Conservation (phyloP, 1,139 yeast species). For the Scheffersomyces parashehatae region DNA sequence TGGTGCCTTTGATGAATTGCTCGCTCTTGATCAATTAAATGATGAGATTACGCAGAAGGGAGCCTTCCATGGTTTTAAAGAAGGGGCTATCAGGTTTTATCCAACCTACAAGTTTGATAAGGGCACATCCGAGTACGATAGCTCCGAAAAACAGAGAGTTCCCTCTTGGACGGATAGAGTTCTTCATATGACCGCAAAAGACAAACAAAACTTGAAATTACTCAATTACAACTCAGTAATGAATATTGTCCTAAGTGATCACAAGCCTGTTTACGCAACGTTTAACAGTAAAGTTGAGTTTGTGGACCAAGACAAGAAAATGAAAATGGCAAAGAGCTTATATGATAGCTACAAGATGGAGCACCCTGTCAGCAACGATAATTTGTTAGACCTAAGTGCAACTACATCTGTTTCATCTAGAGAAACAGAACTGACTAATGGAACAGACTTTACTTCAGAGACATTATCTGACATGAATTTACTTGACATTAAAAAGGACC, state of each 20-base stretch:
- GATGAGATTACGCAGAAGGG: constrained; percentile 72
- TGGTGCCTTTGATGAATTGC: constrained; percentile 51
- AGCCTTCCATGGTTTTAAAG: constrained; percentile 83
- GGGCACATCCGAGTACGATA: constrained; percentile 79
- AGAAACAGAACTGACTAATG: constrained; percentile 11
- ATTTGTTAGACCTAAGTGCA: constrained; percentile 18
- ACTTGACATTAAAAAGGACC: constrained; percentile 26
- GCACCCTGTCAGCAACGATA: constrained; percentile 22
- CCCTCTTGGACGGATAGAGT: constrained; percentile 98
- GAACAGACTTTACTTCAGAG: constrained; percentile 24
- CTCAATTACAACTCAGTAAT: constrained; percentile 60
- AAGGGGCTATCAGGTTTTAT: constrained; percentile 65
- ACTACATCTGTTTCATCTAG: constrained; percentile 14
- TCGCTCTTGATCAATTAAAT: constrained; percentile 78
- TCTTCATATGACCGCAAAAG: constrained; percentile 42
- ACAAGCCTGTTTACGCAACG: constrained; percentile 85
- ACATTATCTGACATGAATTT: constrained; percentile 40
- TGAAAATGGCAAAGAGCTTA: constrained; percentile 28
- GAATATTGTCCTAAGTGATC: constrained; percentile 74
- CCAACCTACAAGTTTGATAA: constrained; percentile 96
- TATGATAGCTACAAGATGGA: constrained; percentile 35
- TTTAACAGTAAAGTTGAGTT: constrained; percentile 65
- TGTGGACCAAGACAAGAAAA: constrained; percentile 47
- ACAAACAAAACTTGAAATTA: constrained; percentile 52
- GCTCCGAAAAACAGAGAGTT: constrained; percentile 86